phyloP scores from a whole-genome alignment of 495 filamentous ascomycete species.

The Penicillium odoratum region DNA sequence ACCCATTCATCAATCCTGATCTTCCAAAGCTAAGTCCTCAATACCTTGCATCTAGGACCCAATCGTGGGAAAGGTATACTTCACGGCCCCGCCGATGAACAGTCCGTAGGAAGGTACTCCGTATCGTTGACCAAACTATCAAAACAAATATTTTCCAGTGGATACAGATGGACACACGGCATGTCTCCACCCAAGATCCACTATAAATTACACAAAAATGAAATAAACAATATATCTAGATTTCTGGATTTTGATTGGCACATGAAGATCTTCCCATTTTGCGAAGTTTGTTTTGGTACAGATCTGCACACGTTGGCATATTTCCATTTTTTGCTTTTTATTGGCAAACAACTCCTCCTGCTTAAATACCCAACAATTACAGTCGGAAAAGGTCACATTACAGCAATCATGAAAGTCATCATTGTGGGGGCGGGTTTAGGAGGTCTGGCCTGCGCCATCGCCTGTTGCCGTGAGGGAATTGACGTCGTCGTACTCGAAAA shows the following conservation, averaged over 20 bases:
- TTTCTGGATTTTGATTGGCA: not conserved
- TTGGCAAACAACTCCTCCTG: not conserved
- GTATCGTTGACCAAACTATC: too few relatives aligned
- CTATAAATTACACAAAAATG: not conserved
- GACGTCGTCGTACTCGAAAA: constrained; percentile 58
- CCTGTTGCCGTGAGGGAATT: constrained; percentile 54
- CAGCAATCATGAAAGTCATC: not conserved
- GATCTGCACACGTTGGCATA: not conserved
- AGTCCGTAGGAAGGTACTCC: not conserved
- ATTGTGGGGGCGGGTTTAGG: constrained; percentile 12
- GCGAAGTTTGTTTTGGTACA: not conserved
- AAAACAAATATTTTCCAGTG: not conserved
- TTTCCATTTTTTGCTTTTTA: not conserved
- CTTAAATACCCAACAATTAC: not conserved
- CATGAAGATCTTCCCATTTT: not conserved
- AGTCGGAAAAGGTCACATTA: not conserved
- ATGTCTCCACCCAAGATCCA: not conserved
- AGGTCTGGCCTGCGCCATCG: constrained; percentile 57
- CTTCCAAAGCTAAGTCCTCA: not conserved
- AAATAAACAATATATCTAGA: not conserved
- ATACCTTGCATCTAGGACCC: not conserved
- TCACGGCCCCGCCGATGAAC: not conserved
- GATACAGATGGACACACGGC: not conserved
- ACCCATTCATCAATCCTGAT: not conserved
- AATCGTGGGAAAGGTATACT: not conserved